Evolutionary conservation across 2,329 filamentous ascomycete genomes (phyloP), one percentile per base, ranked within the genome.

Genomic region (Chalaropsis thielavioides): DNA sequence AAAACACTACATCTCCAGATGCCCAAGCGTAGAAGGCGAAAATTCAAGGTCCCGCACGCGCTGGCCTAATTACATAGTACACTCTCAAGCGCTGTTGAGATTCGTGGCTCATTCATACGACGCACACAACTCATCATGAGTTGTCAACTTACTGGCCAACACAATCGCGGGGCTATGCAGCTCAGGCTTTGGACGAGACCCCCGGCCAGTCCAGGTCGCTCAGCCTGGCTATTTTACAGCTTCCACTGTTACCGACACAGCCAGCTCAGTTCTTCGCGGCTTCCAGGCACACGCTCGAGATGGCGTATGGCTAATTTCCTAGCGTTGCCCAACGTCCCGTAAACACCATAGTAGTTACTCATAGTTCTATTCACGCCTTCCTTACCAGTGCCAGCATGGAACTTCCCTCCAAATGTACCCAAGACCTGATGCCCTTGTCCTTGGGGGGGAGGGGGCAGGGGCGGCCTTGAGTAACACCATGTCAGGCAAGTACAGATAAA

Each of bases 401-500:
- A n/a, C 35, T n/a, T 61, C 19, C 22, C 35, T 59, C 31, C 51
- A 58, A 11, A 24, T 15, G n/a, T 22, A 27, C 2, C 40, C 62
- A 63, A 51, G 61, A 38, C 17, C 62, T 35, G 6, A 24, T 17
- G 22, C 43, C 24, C 60, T 15, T 49, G 58, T 43, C 31, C 40
- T 15, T 40, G 27, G 3, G 10, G n/a, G 46, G 19, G 6, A 6
- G 31, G 31, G 31, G n/a, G n/a, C n/a, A n/a, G n/a, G n/a, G n/a
- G n/a, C n/a, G n/a, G 31, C 35, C 40, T 35, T 62, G 24, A 35
- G 60, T 62, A 43, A 62, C 60, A 49, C 60, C 24, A 62, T 31
- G 7, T 2, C 51, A 31, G n/a, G n/a, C n/a, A n/a, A n/a, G 41
- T 43, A n/a, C 17, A 40, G 56, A 24, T 66, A 66, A 66, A 63